phyloP scores from a whole-genome alignment of 2,329 filamentous ascomycete species.

The Cladosporium oxysporum region DNA sequence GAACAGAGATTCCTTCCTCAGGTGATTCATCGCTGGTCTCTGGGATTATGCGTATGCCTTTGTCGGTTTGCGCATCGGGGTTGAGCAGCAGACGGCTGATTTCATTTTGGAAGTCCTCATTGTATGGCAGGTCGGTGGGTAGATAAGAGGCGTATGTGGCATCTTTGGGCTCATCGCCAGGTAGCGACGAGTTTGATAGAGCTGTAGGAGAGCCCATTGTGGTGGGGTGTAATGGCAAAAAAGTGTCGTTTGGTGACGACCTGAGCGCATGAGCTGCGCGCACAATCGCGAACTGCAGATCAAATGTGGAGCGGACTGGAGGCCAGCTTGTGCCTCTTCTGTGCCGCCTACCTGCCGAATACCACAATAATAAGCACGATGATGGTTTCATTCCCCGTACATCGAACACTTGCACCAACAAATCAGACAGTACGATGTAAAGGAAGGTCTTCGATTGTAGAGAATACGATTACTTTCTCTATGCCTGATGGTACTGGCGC shows the following conservation, averaged over 20 bases:
- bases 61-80: constrained; percentile 24
- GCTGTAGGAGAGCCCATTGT: constrained; percentile 15
- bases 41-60: constrained; percentile 32
- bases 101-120: constrained; percentile 47
- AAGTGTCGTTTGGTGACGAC: neutral
- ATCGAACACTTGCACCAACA: too few species aligned
- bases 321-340: neutral
- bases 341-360: neutral
- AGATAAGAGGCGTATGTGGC: constrained; percentile 42
- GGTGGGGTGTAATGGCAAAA: neutral
- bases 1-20: constrained; percentile 31
- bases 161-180: neutral
- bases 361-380: neutral
- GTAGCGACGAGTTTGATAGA: neutral
- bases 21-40: constrained; percentile 32
- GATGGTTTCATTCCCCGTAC: neutral
- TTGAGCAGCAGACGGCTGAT: constrained; percentile 45
- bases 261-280: neutral
- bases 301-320: constrained; percentile 3
- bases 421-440: neutral
- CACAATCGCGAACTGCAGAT: neutral
- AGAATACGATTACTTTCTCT: neutral
- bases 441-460: neutral
- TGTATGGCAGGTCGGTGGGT: constrained; percentile 47
- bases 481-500: neutral